Evolutionary conservation across 1,139 yeast species (phyloP).

Genomic region (Ogataea hybrid): DNA sequence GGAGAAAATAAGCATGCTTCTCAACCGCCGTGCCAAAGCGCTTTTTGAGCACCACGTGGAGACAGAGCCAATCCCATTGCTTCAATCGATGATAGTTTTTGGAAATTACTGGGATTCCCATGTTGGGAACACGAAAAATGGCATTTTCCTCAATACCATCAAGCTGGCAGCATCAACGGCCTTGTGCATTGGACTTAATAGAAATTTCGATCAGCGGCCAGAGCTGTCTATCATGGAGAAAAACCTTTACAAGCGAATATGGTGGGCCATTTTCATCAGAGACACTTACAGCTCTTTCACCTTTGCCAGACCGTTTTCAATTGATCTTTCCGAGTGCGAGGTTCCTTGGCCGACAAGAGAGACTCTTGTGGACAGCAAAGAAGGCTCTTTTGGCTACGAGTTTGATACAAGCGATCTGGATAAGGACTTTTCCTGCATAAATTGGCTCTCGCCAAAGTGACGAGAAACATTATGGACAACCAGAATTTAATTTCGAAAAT

Average conservation of each 20-base stretch:
- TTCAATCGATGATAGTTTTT: slow-evolving; percentile 52
- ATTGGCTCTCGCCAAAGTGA: slow-evolving; percentile 67
- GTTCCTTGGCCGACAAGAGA: slow-evolving; percentile 69
- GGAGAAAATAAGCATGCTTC: slow-evolving; percentile 39
- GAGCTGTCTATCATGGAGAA: slow-evolving; percentile 35
- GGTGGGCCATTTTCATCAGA: slow-evolving; percentile 52
- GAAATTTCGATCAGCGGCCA: slow-evolving; percentile 34
- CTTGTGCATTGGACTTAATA: slow-evolving; percentile 74
- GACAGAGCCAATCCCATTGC: slow-evolving; percentile 59
- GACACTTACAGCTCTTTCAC: slow-evolving; percentile 33
- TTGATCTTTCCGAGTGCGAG: slow-evolving; percentile 74
- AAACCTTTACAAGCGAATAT: slow-evolving; percentile 35
- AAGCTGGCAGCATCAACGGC: slow-evolving; percentile 38
- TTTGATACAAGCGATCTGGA: slow-evolving; percentile 23
- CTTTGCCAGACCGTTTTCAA: slow-evolving; percentile 70
- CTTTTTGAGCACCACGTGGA: slow-evolving; percentile 70
- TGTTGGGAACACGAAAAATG: slow-evolving; percentile 15
- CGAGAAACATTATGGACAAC: slow-evolving; percentile 68
- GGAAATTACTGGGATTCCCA: slow-evolving; percentile 25
- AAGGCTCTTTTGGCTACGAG: slow-evolving; percentile 29
- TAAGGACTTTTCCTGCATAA: slow-evolving; percentile 57
- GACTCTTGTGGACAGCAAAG: slow-evolving; percentile 64
- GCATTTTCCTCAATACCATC: slow-evolving; percentile 15
- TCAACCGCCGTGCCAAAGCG: slow-evolving; percentile 75
- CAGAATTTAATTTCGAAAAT: slow-evolving; percentile 59